Evolutionary conservation across 176 grass and related monocot species (phyloP).

Genomic region (Lolium rigidum): DNA sequence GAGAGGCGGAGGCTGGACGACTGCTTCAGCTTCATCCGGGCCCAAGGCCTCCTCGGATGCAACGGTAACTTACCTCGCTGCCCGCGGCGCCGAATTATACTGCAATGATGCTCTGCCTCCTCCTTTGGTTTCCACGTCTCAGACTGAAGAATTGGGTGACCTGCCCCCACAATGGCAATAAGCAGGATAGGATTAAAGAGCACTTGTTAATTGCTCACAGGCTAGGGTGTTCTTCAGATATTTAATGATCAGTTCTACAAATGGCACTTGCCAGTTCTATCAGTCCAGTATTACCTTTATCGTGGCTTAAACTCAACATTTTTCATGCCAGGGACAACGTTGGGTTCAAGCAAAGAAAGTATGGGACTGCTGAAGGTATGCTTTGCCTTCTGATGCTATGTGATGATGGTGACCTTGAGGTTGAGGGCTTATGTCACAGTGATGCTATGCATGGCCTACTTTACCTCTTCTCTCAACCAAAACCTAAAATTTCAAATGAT

Average conservation of each 20-base stretch:
- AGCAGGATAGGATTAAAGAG: neutral
- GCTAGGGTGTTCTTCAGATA: neutral
- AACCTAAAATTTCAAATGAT: neutral
- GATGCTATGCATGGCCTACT: neutral
- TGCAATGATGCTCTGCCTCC: no score
- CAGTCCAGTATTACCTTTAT: neutral
- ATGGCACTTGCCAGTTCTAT: neutral
- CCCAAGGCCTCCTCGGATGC: slow-evolving; percentile 53
- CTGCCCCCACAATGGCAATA: neutral
- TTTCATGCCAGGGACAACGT: slow-evolving; percentile 46
- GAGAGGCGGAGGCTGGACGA: slow-evolving; percentile 79
- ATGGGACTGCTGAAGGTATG: slow-evolving; percentile 58
- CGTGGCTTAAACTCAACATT: slow-evolving; percentile 31
- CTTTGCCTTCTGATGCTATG: slow-evolving; percentile 21
- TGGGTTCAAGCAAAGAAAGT: slow-evolving; percentile 42
- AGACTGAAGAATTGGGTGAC: neutral
- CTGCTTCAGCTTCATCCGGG: slow-evolving; percentile 73
- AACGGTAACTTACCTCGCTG: slow-evolving; percentile 38
- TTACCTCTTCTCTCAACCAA: neutral
- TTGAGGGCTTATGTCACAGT: neutral
- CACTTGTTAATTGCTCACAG: no score
- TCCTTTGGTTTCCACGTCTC: neutral
- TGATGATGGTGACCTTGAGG: neutral
- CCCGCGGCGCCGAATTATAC: no score
- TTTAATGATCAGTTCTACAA: neutral